Evolutionary conservation across 768 basidiomycete genomes (phyloP).

Genomic region (Lentinula boryana): DNA sequence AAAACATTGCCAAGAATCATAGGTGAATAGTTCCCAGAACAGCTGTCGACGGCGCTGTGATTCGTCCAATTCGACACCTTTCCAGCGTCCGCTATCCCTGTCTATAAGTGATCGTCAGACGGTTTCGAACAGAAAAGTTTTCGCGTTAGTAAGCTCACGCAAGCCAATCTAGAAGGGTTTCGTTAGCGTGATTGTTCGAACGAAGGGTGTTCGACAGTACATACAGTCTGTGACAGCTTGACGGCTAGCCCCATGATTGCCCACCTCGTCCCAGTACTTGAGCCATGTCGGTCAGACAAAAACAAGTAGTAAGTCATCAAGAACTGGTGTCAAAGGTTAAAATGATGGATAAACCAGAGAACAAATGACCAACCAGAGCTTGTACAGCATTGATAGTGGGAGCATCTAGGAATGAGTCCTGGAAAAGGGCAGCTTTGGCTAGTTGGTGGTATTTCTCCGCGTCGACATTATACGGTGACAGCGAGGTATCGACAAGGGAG

Average conservation of each 20-base stretch:
- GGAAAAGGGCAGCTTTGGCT: constrained; percentile 59
- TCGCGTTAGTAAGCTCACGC: constrained; percentile 35
- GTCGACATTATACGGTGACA: constrained; percentile 56
- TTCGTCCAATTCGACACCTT: constrained; percentile 47
- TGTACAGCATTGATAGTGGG: constrained; percentile 66
- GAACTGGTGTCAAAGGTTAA: constrained; percentile 31
- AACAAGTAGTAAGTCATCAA: constrained; percentile 70
- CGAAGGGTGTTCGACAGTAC: constrained; percentile 16
- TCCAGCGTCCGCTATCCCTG: constrained; percentile 67
- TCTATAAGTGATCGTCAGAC: constrained; percentile 29
- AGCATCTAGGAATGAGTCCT: constrained; percentile 58
- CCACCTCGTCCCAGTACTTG: constrained; percentile 59
- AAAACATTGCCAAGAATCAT: constrained; percentile 54
- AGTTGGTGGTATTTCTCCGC: constrained; percentile 69
- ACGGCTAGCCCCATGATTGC: constrained; percentile 64
- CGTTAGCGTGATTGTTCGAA: neutral
- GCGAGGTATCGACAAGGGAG: constrained; percentile 49
- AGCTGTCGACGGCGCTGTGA: constrained; percentile 58
- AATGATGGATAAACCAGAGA: constrained; percentile 8
- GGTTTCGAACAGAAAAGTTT: neutral
- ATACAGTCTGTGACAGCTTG: constrained; percentile 65
- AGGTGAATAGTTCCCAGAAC: constrained; percentile 61
- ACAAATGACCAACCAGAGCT: constrained; percentile 43
- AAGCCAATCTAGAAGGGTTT: constrained; percentile 52
- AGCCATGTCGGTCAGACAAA: constrained; percentile 62